Evolutionary conservation across 495 filamentous ascomycete genomes (phyloP).

Genomic region (Bathelium albidoporum): DNA sequence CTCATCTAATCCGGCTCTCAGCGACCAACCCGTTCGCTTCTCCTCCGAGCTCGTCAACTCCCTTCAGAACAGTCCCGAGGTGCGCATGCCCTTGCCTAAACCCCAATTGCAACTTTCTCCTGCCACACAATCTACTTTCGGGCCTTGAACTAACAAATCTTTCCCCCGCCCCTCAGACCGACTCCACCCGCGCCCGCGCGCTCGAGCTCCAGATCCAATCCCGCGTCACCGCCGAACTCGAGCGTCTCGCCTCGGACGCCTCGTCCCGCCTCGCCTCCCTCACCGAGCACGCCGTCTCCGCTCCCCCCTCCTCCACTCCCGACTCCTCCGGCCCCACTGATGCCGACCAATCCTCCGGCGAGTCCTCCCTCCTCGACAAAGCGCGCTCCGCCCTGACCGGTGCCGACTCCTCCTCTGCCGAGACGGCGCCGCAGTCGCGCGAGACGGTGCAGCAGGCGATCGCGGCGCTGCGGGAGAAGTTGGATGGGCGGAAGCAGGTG

Average conservation of each 20-base stretch:
- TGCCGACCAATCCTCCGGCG: no score
- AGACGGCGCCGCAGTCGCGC: conserved; percentile 28
- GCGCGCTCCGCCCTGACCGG: conserved; percentile 8
- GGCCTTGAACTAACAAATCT: background rate
- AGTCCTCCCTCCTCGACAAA: conserved; percentile 8
- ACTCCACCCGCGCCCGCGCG: conserved; percentile 71
- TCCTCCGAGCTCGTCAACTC: conserved; percentile 73
- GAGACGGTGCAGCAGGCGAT: conserved; percentile 56
- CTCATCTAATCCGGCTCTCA: conserved; percentile 29
- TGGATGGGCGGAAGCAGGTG: conserved; percentile 66
- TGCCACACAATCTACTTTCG: conserved; percentile 8
- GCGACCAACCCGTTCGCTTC: conserved; percentile 74
- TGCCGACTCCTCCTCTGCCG: conserved; percentile 34
- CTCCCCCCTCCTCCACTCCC: conserved; percentile 26
- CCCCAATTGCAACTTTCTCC: background rate
- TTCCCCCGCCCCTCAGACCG: conserved; percentile 46
- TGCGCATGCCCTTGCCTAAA: conserved; percentile 35
- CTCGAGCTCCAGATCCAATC: conserved; percentile 80
- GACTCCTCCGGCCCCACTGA: conserved; percentile 27
- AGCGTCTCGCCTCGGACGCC: conserved; percentile 54
- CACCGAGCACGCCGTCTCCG: conserved; percentile 36
- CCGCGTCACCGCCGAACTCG: conserved; percentile 77
- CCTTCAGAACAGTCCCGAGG: conserved; percentile 77
- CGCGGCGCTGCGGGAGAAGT: conserved; percentile 58
- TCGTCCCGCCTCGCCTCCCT: conserved; percentile 49